Conservation (phyloP, 2,329 filamentous ascomycete species). For the Ascochyta fabae region DNA sequence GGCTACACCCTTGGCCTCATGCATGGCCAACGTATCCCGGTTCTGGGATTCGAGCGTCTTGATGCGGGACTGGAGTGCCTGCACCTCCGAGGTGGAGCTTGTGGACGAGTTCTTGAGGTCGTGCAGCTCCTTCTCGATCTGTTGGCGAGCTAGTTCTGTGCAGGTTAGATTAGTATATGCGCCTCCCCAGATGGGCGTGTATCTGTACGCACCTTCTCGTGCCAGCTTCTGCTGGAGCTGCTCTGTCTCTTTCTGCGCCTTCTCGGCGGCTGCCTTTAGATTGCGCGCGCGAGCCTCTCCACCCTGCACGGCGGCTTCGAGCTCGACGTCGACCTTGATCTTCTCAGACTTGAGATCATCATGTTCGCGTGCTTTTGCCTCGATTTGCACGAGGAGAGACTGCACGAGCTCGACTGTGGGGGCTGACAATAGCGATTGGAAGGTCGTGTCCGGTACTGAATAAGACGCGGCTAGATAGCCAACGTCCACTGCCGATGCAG, state of each 20-base stretch:
- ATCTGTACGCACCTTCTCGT: constrained; percentile 72
- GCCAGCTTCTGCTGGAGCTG: constrained; percentile 81
- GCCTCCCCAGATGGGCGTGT: neutral
- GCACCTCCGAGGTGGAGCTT: constrained; percentile 74
- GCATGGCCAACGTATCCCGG: constrained; percentile 83
- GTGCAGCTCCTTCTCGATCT: constrained; percentile 82
- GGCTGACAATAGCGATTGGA: constrained; percentile 67
- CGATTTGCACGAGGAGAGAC: constrained; percentile 75
- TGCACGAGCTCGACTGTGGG: constrained; percentile 82
- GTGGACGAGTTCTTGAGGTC: constrained; percentile 76
- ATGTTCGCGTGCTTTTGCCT: constrained; percentile 79
- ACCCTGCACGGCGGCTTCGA: constrained; percentile 86
- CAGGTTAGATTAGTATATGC: constrained; percentile 1
- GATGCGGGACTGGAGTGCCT: constrained; percentile 81
- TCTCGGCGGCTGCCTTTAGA: constrained; percentile 81
- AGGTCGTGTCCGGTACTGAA: constrained; percentile 68
- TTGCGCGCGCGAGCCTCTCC: constrained; percentile 83
- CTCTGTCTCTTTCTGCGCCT: constrained; percentile 82
- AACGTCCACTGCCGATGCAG: constrained; percentile 68
- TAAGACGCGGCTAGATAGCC: constrained; percentile 76
- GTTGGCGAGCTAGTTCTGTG: constrained; percentile 75
- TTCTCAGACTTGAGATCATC: constrained; percentile 87
- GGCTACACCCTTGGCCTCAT: constrained; percentile 87
- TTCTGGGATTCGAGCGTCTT: constrained; percentile 88
- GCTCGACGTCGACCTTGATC: constrained; percentile 85